Evolutionary conservation across 2,329 filamentous ascomycete species (phyloP).

Genomic region (Venturia effusa): DNA sequence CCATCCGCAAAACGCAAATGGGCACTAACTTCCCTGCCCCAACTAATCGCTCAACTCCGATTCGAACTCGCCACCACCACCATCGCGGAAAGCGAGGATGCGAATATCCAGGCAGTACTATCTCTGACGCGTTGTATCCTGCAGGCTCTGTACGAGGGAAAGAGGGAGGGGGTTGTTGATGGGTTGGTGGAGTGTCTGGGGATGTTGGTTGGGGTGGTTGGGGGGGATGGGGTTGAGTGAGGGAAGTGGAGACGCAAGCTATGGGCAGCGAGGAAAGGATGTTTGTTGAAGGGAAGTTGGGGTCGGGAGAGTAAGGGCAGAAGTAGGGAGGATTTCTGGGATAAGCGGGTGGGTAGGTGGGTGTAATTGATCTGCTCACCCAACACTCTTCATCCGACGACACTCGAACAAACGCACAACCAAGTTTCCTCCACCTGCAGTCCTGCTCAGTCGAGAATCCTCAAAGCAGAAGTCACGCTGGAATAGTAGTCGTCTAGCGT

Average conservation of each 20-base stretch:
- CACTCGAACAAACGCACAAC: too few species aligned
- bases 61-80: neutral
- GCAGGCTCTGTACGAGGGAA: neutral
- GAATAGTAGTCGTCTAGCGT: too few species aligned
- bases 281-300: too few species aligned
- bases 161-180: neutral
- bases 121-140: neutral
- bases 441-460: too few species aligned
- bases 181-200: neutral
- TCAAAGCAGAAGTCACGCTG: too few species aligned
- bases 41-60: neutral
- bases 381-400: too few species aligned
- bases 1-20: neutral
- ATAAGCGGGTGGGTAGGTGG: too few species aligned
- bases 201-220: neutral
- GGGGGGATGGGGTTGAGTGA: neutral
- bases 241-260: neutral
- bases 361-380: too few species aligned
- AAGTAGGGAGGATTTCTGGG: too few species aligned
- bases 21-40: neutral
- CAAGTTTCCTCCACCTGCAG: too few species aligned
- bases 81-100: neutral
- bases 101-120: neutral
- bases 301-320: too few species aligned
- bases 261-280: too few species aligned